Conservation (phyloP, 1,284 basidiomycete genomes). For the Coriolopsis trogii region DNA sequence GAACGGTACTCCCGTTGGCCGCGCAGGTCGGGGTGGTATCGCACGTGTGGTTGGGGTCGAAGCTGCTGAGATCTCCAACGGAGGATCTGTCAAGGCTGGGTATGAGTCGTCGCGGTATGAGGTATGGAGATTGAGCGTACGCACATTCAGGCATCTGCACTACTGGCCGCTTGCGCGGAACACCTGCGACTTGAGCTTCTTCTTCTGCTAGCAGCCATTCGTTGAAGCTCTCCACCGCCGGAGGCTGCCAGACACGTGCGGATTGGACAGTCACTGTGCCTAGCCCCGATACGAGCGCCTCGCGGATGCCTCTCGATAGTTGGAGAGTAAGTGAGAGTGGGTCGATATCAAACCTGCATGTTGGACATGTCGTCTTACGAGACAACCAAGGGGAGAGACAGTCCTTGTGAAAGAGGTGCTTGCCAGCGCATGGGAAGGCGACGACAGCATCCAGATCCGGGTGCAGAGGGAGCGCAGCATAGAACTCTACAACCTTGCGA, state of each 20-base stretch:
- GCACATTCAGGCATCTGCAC: slow-evolving; percentile 19
- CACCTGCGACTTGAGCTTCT: slow-evolving; percentile 9
- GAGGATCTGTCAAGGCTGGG: neutral
- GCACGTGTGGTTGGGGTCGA: neutral
- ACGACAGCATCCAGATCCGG: slow-evolving; percentile 17
- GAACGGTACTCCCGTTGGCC: neutral
- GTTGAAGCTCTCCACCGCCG: slow-evolving; percentile 21
- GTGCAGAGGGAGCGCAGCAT: slow-evolving; percentile 25
- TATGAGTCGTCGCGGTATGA: neutral
- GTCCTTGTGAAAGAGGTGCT: slow-evolving; percentile 34
- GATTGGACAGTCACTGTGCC: neutral
- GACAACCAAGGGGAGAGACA: slow-evolving; percentile 35
- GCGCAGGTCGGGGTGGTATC: neutral
- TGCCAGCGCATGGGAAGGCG: slow-evolving; percentile 36
- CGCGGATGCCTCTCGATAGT: slow-evolving; percentile 5
- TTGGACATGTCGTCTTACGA: slow-evolving; percentile 37
- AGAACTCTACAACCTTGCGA: slow-evolving; percentile 1
- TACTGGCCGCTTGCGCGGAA: slow-evolving; percentile 13
- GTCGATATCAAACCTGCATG: slow-evolving; percentile 37
- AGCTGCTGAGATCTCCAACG: neutral
- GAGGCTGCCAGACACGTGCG: slow-evolving; percentile 28
- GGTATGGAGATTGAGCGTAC: neutral
- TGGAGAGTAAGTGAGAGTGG: slow-evolving; percentile 33
- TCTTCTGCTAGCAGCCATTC: slow-evolving; percentile 33
- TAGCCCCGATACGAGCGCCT: neutral